A percentile compares a stretch with the other conserved stretches of the same genome.
phyloP scores from a whole-genome alignment of 495 filamentous ascomycete genomes.

The Penicillium manginii region DNA sequence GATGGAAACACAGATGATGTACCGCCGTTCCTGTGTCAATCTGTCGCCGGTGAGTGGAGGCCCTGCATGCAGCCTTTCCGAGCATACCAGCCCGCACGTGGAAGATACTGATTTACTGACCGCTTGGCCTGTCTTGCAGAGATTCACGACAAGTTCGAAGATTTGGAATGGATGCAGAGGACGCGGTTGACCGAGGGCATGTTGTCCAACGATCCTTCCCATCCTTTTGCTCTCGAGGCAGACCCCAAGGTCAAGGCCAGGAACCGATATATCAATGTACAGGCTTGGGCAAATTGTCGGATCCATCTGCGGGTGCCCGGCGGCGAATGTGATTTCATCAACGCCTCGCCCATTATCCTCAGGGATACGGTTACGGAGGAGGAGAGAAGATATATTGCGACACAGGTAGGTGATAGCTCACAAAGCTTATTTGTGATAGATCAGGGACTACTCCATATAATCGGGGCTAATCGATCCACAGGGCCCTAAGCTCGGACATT shows the following conservation, averaged over 20 bases:
- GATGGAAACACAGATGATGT: conserved; percentile 40
- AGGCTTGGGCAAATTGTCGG: conserved; percentile 84
- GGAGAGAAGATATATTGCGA: conserved; percentile 67
- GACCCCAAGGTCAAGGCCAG: conserved; percentile 55
- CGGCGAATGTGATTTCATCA: conserved; percentile 88
- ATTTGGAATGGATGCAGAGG: conserved; percentile 52
- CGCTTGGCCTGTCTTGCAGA: conserved; percentile 32
- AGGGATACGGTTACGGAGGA: conserved; percentile 55
- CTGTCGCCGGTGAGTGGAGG: conserved; percentile 38
- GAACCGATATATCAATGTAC: conserved; percentile 85
- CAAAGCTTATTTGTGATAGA: background rate
- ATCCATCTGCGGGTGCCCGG: conserved; percentile 81
- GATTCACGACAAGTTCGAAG: conserved; percentile 53
- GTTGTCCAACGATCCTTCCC: conserved; percentile 42
- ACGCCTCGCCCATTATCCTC: conserved; percentile 85
- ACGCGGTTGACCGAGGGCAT: conserved; percentile 39
- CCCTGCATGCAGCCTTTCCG: conserved; percentile 26
- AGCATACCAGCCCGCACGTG: conserved; percentile 25
- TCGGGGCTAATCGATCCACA: conserved; percentile 38
- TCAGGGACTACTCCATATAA: conserved; percentile 2
- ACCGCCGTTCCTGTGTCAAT: conserved; percentile 49
- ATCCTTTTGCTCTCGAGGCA: conserved; percentile 55
- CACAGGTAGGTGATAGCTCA: conserved; percentile 54
- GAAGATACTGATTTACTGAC: conserved; percentile 24
- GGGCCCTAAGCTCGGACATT: conserved; percentile 73